These are phyloP conservation scores for Elaeis oleifera DNA, from an alignment of 202 grass and related monocot genomes.

Conservation along the genomic window DNA sequence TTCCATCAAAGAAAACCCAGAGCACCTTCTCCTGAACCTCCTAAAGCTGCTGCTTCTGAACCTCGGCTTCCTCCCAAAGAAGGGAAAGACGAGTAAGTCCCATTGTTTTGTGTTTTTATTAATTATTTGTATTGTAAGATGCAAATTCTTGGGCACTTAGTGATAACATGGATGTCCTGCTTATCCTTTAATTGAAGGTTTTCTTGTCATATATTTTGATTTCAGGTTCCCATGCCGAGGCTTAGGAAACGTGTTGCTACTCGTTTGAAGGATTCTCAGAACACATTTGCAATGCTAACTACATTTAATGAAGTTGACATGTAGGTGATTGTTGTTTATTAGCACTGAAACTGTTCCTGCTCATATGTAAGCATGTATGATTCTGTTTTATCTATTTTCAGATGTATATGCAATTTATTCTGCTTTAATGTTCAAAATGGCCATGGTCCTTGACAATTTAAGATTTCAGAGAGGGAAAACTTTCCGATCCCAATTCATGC, in stretches of 20 bases:
- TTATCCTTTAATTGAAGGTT: constrained; percentile 1
- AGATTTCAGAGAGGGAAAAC: too few relatives aligned
- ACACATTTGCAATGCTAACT: constrained; percentile 85
- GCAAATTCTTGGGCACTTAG: too few relatives aligned
- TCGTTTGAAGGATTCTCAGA: constrained; percentile 97
- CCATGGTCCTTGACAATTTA: too few relatives aligned
- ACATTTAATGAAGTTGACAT: constrained; percentile 99
- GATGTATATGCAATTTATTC: background rate
- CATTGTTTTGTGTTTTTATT: background rate
- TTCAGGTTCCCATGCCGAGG: constrained; percentile 88
- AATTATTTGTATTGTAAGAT: too few relatives aligned
- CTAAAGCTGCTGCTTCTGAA: constrained; percentile 64
- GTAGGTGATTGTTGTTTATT: too few relatives aligned
- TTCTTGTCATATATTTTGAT: background rate
- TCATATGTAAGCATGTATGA: background rate
- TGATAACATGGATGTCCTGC: too few relatives aligned
- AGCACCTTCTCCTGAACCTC: constrained; percentile 14
- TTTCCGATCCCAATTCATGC: too few relatives aligned
- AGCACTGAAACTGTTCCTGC: background rate
- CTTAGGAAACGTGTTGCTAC: constrained; percentile 89
- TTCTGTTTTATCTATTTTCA: background rate
- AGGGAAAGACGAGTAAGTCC: constrained; percentile 65
- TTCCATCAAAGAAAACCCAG: constrained; percentile 26
- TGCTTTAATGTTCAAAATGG: too few relatives aligned
- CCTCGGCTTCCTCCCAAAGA: constrained; percentile 90